Conservation (phyloP, 2,329 filamentous ascomycete genomes). For the Salinomyces thailandicus region DNA sequence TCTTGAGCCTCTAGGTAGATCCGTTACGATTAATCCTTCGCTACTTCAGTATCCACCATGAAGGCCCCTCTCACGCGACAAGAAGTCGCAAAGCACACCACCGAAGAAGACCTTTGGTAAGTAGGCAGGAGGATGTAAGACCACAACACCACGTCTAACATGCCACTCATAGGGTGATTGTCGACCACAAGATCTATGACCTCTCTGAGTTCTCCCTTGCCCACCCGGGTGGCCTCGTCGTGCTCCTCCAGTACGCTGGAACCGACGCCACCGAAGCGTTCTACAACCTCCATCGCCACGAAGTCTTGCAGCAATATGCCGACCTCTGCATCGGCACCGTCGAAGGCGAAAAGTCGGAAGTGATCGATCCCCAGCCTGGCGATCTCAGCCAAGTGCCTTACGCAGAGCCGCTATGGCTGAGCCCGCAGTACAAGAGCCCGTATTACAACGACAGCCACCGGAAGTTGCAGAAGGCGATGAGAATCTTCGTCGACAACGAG, state of each 20-base stretch:
- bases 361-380: slow-evolving; percentile 58
- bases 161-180: slow-evolving; percentile 48
- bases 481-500: slow-evolving; percentile 62
- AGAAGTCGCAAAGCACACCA: slow-evolving; percentile 47
- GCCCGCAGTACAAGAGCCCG: slow-evolving; percentile 63
- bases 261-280: slow-evolving; percentile 72
- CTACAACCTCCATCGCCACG: slow-evolving; percentile 86
- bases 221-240: slow-evolving; percentile 71
- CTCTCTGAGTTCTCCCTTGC: slow-evolving; percentile 75
- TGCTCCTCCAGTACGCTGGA: slow-evolving; percentile 70
- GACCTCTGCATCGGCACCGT: slow-evolving; percentile 66
- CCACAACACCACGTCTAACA: background rate
- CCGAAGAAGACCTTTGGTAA: slow-evolving; percentile 60
- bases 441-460: slow-evolving; percentile 72
- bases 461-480: slow-evolving; percentile 56
- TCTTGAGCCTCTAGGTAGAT: no score
- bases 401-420: slow-evolving; percentile 74
- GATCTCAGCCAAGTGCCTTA: slow-evolving; percentile 72
- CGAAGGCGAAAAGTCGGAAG: slow-evolving; percentile 61
- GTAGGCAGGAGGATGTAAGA: background rate
- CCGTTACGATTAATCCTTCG: no score
- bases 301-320: slow-evolving; percentile 73
- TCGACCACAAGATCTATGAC: slow-evolving; percentile 82
- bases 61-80: slow-evolving; percentile 17
- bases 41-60: slow-evolving; percentile 16